Evolutionary conservation across 257 asterid genomes (phyloP), one percentile per base, ranked within the genome.

Genomic region (Nicotiana attenuata): DNA sequence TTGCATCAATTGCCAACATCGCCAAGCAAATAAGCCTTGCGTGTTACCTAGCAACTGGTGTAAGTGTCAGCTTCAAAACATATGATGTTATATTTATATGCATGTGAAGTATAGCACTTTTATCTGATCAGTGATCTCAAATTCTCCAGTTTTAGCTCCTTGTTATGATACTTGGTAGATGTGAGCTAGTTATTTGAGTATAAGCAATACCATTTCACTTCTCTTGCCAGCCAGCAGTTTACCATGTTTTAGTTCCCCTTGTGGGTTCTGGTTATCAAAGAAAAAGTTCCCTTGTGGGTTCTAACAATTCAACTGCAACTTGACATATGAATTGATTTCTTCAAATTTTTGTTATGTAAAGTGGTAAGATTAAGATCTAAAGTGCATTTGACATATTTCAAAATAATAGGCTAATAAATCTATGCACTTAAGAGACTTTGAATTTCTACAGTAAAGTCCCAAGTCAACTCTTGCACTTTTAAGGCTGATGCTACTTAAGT

Each of bases 1-100:
- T 96, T 71, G 98, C 99, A 81, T 91, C 99, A 65, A 82, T 92
- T 56, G 98, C 99, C 89, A 96, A 96, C 90, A 90, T 94, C 45
- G 98, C 97, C 11, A 94, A 94, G 92, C 99, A 96, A 88, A 94
- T 94, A 83, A 92, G 97, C 89, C 92, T 94, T 76, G 92, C 98
- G 0, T 94, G 98, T 91, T 87, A 94, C 86, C 86, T 94, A 81
- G 97, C 98, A 22, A 94, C 98, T 83, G 89, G 97, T 83, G 99
- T 96, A 94, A 92, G 98, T 90, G 82, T 87, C 78, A 33, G 14
- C 50, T 50, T 29, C 65, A 11, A 65, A 50, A 16, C 26, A 15
- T 75, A 26, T 50, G 63, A 15, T 24, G 16, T 7, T 50, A 24
- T 26, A 50, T 14, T 22, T 71, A 71, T 75, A 75, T 50, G 63